Conservation (phyloP, 495 filamentous ascomycete species). For the Penicillium soppii region DNA sequence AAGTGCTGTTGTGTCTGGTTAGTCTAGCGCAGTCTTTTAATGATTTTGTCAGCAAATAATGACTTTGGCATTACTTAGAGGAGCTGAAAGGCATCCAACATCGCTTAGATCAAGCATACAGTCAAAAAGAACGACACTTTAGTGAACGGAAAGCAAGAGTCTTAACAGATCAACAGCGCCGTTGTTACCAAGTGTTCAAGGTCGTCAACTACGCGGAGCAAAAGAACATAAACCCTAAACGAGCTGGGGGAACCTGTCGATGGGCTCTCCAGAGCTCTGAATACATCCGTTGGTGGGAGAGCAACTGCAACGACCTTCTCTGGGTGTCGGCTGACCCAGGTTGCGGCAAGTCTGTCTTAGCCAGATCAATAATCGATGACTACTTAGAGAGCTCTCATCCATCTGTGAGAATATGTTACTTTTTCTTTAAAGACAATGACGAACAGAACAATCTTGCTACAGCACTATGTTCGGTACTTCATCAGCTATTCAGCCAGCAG, state of each 20-base stretch:
- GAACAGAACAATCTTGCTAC: slow-evolving; percentile 28
- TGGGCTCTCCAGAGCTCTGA: slow-evolving; percentile 29
- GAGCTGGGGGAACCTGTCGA: slow-evolving; percentile 21
- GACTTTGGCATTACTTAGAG: no score
- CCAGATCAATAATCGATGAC: slow-evolving; percentile 34
- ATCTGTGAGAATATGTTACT: slow-evolving; percentile 35
- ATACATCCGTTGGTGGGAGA: slow-evolving; percentile 30
- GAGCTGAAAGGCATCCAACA: neutral
- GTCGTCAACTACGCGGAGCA: slow-evolving; percentile 22
- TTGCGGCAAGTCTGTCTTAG: slow-evolving; percentile 46
- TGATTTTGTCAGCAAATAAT: neutral
- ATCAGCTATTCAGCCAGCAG: slow-evolving; percentile 37
- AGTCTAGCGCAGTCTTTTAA: neutral
- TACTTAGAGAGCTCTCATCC: slow-evolving; percentile 6
- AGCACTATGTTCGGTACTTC: slow-evolving; percentile 39
- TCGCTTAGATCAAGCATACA: neutral
- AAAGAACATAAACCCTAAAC: slow-evolving; percentile 28
- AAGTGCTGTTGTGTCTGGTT: neutral
- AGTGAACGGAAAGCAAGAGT: neutral
- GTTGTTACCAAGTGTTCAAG: slow-evolving; percentile 29
- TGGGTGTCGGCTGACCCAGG: slow-evolving; percentile 48
- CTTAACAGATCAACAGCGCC: slow-evolving; percentile 19
- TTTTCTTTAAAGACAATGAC: slow-evolving; percentile 47
- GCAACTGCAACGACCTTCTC: slow-evolving; percentile 30
- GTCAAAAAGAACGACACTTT: neutral